These are phyloP conservation scores for Discostella stelligera DNA, from an alignment of 352 stramenopile genomes.

Conservation along the genomic window DNA sequence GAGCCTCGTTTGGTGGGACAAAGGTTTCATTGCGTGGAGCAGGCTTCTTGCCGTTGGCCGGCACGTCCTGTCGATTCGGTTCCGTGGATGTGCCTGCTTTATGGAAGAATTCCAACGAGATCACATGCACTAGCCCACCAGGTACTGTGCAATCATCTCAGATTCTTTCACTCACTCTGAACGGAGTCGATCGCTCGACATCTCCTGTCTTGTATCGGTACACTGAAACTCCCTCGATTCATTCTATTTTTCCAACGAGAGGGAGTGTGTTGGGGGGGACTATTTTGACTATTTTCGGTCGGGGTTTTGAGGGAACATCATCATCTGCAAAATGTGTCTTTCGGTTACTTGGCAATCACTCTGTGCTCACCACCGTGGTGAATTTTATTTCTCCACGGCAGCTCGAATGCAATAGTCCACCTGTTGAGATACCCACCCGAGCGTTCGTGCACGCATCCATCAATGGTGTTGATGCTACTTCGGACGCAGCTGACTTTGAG, in stretches of 20 bases:
- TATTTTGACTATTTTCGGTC: constrained; percentile 27
- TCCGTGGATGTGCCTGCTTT: constrained; percentile 14
- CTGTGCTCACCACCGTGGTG: constrained; percentile 7
- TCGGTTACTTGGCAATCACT: constrained; percentile 13
- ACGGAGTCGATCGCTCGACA: constrained; percentile 36
- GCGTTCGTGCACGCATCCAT: constrained; percentile 37
- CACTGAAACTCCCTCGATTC: constrained; percentile 26
- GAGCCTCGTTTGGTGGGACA: constrained; percentile 39
- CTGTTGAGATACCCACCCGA: constrained; percentile 13
- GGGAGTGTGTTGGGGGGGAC: constrained; percentile 30
- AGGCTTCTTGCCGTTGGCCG: constrained; percentile 29
- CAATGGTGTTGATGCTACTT: constrained; percentile 49
- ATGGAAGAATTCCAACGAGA: constrained; percentile 23
- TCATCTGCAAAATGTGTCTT: constrained; percentile 32
- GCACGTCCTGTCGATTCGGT: constrained; percentile 36
- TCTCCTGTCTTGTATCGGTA: constrained; percentile 37
- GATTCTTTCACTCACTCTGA: constrained; percentile 35
- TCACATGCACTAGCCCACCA: constrained; percentile 35
- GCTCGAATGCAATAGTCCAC: constrained; percentile 26
- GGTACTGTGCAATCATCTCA: constrained; percentile 18
- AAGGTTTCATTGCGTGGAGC: constrained; percentile 34
- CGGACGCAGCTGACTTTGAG: constrained; percentile 30
- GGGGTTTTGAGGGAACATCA: constrained; percentile 37
- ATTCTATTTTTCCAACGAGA: constrained; percentile 33
- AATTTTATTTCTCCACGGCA: constrained; percentile 24